Conservation (phyloP, 768 basidiomycete genomes). For the Antrodiella citrinella region DNA sequence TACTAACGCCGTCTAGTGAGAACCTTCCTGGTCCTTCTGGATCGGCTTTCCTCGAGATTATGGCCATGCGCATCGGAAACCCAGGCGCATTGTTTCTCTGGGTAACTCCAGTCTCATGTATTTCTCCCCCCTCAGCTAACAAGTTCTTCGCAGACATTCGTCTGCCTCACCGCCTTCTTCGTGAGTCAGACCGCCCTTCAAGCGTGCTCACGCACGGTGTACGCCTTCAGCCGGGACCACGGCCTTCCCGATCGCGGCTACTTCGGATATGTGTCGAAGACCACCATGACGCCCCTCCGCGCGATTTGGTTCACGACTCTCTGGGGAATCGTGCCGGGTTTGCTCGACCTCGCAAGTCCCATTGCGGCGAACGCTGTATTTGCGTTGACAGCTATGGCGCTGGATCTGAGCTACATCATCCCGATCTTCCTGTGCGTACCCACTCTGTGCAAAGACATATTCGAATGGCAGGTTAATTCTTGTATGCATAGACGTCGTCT, state of each 20-base stretch:
- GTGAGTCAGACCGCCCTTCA: slow-evolving; percentile 76
- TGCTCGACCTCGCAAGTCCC: slow-evolving; percentile 70
- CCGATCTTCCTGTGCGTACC: slow-evolving; percentile 57
- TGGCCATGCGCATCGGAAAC: slow-evolving; percentile 68
- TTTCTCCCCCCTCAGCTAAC: no score
- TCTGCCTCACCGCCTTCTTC: slow-evolving; percentile 83
- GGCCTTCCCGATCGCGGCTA: slow-evolving; percentile 73
- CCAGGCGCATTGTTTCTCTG: slow-evolving; percentile 71
- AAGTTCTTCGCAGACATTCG: slow-evolving; percentile 40
- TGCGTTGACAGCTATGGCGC: slow-evolving; percentile 70
- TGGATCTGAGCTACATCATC: slow-evolving; percentile 75
- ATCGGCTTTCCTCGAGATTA: slow-evolving; percentile 74
- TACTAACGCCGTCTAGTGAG: slow-evolving; percentile 32
- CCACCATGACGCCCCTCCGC: slow-evolving; percentile 68
- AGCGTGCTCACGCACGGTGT: slow-evolving; percentile 72
- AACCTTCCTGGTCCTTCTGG: slow-evolving; percentile 63
- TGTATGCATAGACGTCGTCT: slow-evolving; percentile 38
- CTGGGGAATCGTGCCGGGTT: slow-evolving; percentile 58
- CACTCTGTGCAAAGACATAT: slow-evolving; percentile 15
- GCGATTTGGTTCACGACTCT: slow-evolving; percentile 69
- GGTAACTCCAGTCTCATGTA: slow-evolving; percentile 35
- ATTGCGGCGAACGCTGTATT: slow-evolving; percentile 77
- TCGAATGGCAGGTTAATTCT: no score
- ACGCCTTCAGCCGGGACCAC: slow-evolving; percentile 76
- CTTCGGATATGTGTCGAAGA: slow-evolving; percentile 58